phyloP scores from a whole-genome alignment of 2,329 filamentous ascomycete genomes.

The Coleophoma cylindrospora region DNA sequence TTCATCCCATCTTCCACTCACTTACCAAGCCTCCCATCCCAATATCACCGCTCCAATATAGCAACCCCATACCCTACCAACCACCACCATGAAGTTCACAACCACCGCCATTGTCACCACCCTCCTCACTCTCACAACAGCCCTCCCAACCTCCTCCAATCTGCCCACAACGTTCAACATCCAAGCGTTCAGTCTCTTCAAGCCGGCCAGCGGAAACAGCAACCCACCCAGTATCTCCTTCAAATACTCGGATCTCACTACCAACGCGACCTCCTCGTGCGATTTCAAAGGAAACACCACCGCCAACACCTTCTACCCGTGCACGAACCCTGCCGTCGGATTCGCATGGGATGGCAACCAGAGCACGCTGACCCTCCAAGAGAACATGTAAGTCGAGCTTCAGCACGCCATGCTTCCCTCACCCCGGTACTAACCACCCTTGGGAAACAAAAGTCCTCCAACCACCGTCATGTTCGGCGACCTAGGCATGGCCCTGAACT shows the following conservation, averaged over 20 bases:
- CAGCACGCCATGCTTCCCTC: no score
- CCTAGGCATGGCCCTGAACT: not conserved
- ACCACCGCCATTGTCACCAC: not conserved
- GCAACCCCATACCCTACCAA: no score
- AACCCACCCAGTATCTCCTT: not conserved
- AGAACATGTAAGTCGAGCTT: not conserved
- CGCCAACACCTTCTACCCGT: not conserved
- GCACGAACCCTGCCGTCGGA: not conserved
- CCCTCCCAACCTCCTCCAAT: not conserved
- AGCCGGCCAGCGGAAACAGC: not conserved
- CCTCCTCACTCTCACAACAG: not conserved
- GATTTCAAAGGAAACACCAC: not conserved
- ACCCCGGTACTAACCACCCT: no score
- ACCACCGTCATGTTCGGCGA: not conserved
- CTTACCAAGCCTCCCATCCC: no score
- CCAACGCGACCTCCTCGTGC: not conserved
- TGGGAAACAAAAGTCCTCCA: no score
- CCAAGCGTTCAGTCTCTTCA: not conserved
- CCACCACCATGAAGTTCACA: no score
- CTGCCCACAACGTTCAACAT: not conserved
- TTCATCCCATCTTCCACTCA: no score
- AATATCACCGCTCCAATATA: no score
- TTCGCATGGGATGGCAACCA: not conserved
- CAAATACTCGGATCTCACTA: not conserved
- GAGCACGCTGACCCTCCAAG: not conserved